Evolutionary conservation across 164 flowering plant species (phyloP).

Genomic region (Magnolia changhungtana): DNA sequence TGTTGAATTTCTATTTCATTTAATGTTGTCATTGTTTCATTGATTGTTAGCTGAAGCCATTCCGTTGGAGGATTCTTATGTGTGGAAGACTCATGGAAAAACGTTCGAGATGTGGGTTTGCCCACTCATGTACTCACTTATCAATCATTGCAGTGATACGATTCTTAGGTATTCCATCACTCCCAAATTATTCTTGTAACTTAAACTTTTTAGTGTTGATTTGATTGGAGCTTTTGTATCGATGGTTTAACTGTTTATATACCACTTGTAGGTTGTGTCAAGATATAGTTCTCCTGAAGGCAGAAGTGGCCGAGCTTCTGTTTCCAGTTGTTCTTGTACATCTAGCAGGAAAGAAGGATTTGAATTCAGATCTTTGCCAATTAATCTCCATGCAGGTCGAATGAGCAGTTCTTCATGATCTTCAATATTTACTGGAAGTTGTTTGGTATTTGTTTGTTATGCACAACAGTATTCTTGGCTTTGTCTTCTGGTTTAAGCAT

Average conservation of each 20-base stretch:
- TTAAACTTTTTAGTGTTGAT: neutral
- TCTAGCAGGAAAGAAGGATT: constrained; percentile 59
- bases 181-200: neutral
- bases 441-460: neutral
- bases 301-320: constrained; percentile 90
- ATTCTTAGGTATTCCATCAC: constrained; percentile 50
- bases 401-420: neutral
- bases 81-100: constrained; percentile 75
- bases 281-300: constrained; percentile 73
- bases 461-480: neutral
- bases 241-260: constrained; percentile 1
- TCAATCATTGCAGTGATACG: constrained; percentile 62
- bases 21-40: constrained; percentile 1
- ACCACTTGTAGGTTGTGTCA: constrained; percentile 69
- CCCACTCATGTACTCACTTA: constrained; percentile 64
- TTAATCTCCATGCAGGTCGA: constrained; percentile 73
- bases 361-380: constrained; percentile 43
- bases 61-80: constrained; percentile 47
- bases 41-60: constrained; percentile 44
- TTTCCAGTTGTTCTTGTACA: constrained; percentile 65
- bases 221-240: neutral
- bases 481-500: neutral
- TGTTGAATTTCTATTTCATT: neutral
- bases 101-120: constrained; percentile 87
- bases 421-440: neutral